These are phyloP conservation scores for Fusarium verticillioides DNA, from an alignment of 2,329 filamentous ascomycete species.

Conservation along the genomic window DNA sequence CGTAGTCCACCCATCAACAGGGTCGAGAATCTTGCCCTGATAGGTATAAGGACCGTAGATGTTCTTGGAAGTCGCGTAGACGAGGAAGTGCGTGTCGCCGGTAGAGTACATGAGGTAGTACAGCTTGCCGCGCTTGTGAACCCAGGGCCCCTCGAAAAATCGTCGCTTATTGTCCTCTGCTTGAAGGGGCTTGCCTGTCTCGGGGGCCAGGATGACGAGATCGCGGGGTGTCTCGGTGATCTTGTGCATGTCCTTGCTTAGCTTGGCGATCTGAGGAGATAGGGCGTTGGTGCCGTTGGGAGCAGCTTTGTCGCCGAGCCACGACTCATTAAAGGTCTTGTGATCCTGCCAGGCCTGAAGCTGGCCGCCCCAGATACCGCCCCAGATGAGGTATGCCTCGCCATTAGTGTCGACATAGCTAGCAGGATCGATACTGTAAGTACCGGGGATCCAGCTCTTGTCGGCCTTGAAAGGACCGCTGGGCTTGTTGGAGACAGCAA, in stretches of 20 bases:
- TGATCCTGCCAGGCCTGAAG: constrained; percentile 21
- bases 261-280: constrained; percentile 15
- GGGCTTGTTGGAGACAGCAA: constrained; percentile 8
- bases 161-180: constrained; percentile 5
- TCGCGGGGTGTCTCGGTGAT: constrained; percentile 19
- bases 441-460: constrained; percentile 20
- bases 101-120: constrained; percentile 25
- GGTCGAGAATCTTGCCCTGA: constrained; percentile 8
- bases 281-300: constrained; percentile 8
- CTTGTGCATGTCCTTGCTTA: constrained; percentile 20
- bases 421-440: constrained; percentile 15
- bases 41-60: constrained; percentile 21
- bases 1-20: constrained; percentile 18
- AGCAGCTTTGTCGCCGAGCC: not conserved
- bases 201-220: constrained; percentile 6
- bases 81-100: constrained; percentile 6
- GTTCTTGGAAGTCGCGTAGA: constrained; percentile 14
- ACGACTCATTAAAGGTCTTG: constrained; percentile 8
- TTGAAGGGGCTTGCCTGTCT: constrained; percentile 15
- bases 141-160: constrained; percentile 10
- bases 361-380: constrained; percentile 15
- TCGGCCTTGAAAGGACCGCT: constrained; percentile 19
- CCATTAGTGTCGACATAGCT: constrained; percentile 7
- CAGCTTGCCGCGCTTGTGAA: constrained; percentile 15
- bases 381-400: not conserved